Percentiles rank a stretch among this genome's conserved stretches.
These are phyloP conservation scores for Aureobasidium sp. DNA, from an alignment of 2,329 filamentous ascomycete genomes.

Conservation along the genomic window DNA sequence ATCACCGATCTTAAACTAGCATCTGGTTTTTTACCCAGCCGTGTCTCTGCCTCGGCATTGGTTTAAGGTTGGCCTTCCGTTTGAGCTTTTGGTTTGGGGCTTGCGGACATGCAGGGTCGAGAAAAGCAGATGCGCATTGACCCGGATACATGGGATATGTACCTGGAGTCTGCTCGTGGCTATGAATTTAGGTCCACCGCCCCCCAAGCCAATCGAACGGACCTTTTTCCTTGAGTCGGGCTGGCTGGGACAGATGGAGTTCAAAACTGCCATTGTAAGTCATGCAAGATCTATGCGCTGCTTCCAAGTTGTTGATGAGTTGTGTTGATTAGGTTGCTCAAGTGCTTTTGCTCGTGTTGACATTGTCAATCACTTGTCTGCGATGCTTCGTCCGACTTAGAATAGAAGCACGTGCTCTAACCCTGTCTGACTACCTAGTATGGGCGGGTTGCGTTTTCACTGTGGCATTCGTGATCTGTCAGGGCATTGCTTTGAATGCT, in stretches of 20 bases:
- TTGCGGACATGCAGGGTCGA: neutral
- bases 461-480: neutral
- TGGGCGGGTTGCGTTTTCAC: neutral
- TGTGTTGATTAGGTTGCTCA: neutral
- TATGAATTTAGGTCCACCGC: neutral
- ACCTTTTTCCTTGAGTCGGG: too few species aligned
- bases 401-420: constrained; percentile 6
- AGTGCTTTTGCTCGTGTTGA: neutral
- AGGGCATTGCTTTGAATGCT: neutral
- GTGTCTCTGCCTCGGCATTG: too few species aligned
- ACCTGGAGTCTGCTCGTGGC: neutral
- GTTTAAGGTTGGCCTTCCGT: too few species aligned
- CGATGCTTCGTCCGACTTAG: constrained; percentile 4
- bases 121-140: neutral
- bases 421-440: constrained; percentile 4
- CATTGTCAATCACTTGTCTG: neutral
- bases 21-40: too few species aligned
- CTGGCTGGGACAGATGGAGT: too few species aligned
- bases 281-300: neutral
- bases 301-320: neutral
- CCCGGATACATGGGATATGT: neutral
- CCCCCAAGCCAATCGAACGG: neutral
- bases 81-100: too few species aligned
- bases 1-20: too few species aligned
- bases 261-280: too few species aligned